Base-by-base conservation (phyloP, 164 flowering plant genomes). In the Litsea cubeba region DNA sequence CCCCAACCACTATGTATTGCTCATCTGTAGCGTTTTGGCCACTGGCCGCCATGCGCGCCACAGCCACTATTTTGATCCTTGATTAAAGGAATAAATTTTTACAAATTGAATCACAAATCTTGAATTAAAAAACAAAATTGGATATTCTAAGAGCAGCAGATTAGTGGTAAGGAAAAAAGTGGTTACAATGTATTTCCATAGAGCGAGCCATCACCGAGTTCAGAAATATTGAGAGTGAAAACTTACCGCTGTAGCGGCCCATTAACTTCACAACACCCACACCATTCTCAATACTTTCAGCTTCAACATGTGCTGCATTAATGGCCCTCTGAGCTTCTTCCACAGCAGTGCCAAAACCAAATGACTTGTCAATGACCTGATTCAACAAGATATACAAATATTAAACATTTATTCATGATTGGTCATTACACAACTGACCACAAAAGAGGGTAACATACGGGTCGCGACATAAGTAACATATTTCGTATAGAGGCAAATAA, bases 311-410 rank as follows among this genome's bases (percentile, higher is more conserved):
- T 22, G 98, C 99, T 8, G 99, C 98, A 83, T 92, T 95, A 57
- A 95, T 95, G 72, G 98, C 99, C 74, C 99, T 89, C 71, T 95
- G 97, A 74, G 99, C 99, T 81, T 95, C 99, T 82, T 95, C 99
- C 65, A 95, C 99, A 63, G 99, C 97, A 77, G 97, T 85, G 79
- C 93, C 97, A 81, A 95, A 95, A 69, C 99, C 99, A 75, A 95
- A 95, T 28, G 99, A 93, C 71, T 72, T 91, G 85, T 95, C 99
- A 73, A 95, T 95, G 65, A 95, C 93, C 99, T 95, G 84, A 40
- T 70, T 7, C 58, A 28, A 68, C 32, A 28, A 18, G 64, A 71
- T 2, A 71, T 3, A 70, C n/a, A 23, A 62, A 20, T 40, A 71
- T 46, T 25, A 46, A 46, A 22, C 22, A 35, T 40, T 18, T 68